Base-by-base conservation (phyloP, 116 monocot species). In the Zostera marina region DNA sequence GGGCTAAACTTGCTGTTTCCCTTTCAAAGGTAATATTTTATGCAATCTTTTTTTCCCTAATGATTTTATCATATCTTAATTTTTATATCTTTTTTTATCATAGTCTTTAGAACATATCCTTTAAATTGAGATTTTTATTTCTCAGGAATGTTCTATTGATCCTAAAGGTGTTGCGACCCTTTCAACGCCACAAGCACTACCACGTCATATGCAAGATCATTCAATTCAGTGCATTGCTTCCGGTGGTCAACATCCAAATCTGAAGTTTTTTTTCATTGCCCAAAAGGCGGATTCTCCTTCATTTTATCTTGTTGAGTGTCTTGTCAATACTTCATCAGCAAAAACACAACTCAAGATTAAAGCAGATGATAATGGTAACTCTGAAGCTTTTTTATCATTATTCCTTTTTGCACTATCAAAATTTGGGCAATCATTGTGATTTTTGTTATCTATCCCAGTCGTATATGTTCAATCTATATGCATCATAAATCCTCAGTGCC, bases 181-280 rank as follows among this genome's bases (percentile, higher is more conserved):
- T 63, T 69, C 65, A 14, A 60, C 68, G 26, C 89, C 96, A 20
- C 85, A 88, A 44, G 43, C 78, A 11, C 80, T 96, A 39, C 77
- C 74, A 25, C 68, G 70, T 9, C 96, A 96, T 61, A 96, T 96
- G 96, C 96, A 85, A 76, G 60, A 67, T 51, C 75, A 82, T 40
- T 81, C 76, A 23, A 85, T 96, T 38, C 85, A 96, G 22, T 96
- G 96, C 77, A 96, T 96, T n/a, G 96, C 96, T 13, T 89, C 89
- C 0, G 96, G 94, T 43, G 94, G 96, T 11, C 88, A 82, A 61
- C 66, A 82, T 20, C 96, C 96, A 51, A 82, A 74, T 45, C 79
- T 89, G 49, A 96, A 96, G 71, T 96, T 85, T 74, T 96, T 96
- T 46, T 96, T 96, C 83, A 85, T 78, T 52, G 82, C 85, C 11